These are phyloP conservation scores for Metschnikowia sp. DNA, from an alignment of 805 yeast genomes.

Conservation along the genomic window DNA sequence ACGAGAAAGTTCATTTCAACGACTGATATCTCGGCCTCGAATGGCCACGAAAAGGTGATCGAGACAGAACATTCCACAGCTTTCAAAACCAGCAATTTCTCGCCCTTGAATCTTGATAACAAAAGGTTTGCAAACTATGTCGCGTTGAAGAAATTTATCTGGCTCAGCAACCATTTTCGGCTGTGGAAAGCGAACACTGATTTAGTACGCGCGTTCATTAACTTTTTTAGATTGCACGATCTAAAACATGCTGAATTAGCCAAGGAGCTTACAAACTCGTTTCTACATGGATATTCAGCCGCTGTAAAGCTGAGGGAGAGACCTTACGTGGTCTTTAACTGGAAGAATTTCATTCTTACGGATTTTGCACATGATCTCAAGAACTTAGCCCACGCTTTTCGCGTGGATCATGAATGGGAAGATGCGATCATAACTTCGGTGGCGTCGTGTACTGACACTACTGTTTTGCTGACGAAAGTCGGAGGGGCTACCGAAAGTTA, in stretches of 20 bases:
- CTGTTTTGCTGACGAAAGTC: constrained; percentile 2
- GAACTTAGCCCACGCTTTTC: background rate
- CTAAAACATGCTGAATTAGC: constrained; percentile 14
- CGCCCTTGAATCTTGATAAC: constrained; percentile 6
- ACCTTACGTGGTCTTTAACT: constrained; percentile 28
- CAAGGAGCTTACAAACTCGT: constrained; percentile 19
- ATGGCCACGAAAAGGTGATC: background rate
- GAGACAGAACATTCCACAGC: background rate
- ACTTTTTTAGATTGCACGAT: constrained; percentile 5
- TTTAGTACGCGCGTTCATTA: constrained; percentile 8
- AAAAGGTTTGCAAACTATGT: constrained; percentile 16
- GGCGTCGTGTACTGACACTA: background rate
- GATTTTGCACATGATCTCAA: constrained; percentile 26
- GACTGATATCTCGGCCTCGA: constrained; percentile 2
- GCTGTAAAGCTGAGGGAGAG: constrained; percentile 21
- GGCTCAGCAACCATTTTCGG: constrained; percentile 26
- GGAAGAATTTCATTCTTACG: constrained; percentile 34
- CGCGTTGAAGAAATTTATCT: constrained; percentile 24
- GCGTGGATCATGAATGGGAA: constrained; percentile 1
- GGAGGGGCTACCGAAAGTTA: constrained; percentile 17
- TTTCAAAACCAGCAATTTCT: background rate
- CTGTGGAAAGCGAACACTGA: constrained; percentile 22
- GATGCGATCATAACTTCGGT: constrained; percentile 7
- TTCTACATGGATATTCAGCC: constrained; percentile 21
- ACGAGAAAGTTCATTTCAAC: constrained; percentile 5